Percentiles rank a stretch among this genome's conserved stretches.
Conservation (phyloP, 164 flowering plant species). For the Pachysandra terminalis region DNA sequence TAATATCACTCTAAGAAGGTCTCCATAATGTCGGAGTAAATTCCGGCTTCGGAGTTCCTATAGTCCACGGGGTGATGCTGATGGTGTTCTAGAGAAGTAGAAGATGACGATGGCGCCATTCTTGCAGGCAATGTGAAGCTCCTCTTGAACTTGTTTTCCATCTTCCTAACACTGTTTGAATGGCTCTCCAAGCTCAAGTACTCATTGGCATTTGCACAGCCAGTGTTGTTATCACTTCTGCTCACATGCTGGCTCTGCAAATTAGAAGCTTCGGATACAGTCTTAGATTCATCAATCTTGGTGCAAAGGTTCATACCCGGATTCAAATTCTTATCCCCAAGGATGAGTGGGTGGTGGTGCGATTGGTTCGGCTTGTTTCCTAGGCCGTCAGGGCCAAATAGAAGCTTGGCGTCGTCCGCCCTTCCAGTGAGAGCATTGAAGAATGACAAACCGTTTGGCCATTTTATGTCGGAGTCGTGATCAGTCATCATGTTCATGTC, state of each 20-base stretch:
- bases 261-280: slow-evolving; percentile 14
- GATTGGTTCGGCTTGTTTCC: slow-evolving; percentile 49
- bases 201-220: slow-evolving; percentile 52
- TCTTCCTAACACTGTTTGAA: slow-evolving; percentile 38
- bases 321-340: slow-evolving; percentile 30
- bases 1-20: slow-evolving; percentile 59
- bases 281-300: slow-evolving; percentile 17
- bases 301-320: slow-evolving; percentile 18
- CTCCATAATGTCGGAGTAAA: slow-evolving; percentile 85
- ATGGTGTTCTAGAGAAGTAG: slow-evolving; percentile 64
- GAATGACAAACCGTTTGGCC: slow-evolving; percentile 73
- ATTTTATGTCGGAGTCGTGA: slow-evolving; percentile 59
- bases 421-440: slow-evolving; percentile 65
- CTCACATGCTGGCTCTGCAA: slow-evolving; percentile 9
- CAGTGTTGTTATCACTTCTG: slow-evolving; percentile 29
- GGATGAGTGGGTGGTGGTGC: slow-evolving; percentile 28
- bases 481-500: slow-evolving; percentile 66
- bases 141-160: slow-evolving; percentile 80
- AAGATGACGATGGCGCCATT: slow-evolving; percentile 69
- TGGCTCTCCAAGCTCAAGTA: slow-evolving; percentile 81
- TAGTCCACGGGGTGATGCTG: slow-evolving; percentile 35
- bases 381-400: slow-evolving; percentile 59
- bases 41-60: slow-evolving; percentile 57
- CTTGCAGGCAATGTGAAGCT: slow-evolving; percentile 85
- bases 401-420: slow-evolving; percentile 60